Base-by-base conservation (phyloP, 805 yeast species). In the Scheffersomyces ergatensis region DNA sequence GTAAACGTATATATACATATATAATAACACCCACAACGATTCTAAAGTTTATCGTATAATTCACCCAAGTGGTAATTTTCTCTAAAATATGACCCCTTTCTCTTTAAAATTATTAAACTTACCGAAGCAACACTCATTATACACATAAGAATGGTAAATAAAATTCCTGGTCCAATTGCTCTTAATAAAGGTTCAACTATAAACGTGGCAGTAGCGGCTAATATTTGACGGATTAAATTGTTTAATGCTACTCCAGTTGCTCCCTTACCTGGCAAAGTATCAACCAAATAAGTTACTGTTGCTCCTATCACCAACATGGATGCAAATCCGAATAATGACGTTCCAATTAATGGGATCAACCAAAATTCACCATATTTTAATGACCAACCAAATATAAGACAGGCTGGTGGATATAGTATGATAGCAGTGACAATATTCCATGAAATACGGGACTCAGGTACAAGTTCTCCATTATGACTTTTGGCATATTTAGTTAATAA, bases 201-300 rank as follows among this genome's bases (percentile, higher is more conserved):
- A 57, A 88, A 89, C 1, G 89, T 80, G 9, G 88, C 90, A 2
- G 73, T 70, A 0, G 95, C 87, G 1, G 95, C 95, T 44, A 85
- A 64, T 2, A 79, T 64, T 71, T 81, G 85, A 50, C 96, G 72
- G 15, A 83, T 69, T 41, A 88, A 72, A 55, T 88, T 89, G 53
- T 85, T 88, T 37, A 89, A 59, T 0, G 96, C 95, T 36, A 88
- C 86, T 0, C 95, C 96, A 0, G 95, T 85, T 12, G 96, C 90
- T 32, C 96, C 95, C 51, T 82, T 74, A 0, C 95, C 95, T 0
- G 96, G 96, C 34, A 89, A 69, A 1, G 89, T 79, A 54, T 88
- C 96, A 1, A 88, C 89, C 42, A 88, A 64, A 54, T 87, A 89
- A 0, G 96, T 87, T 2, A 83, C 77, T 0, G 89, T 83, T 7